Conservation (phyloP, 345 rosid species). For the Atalantia buxifolia region DNA sequence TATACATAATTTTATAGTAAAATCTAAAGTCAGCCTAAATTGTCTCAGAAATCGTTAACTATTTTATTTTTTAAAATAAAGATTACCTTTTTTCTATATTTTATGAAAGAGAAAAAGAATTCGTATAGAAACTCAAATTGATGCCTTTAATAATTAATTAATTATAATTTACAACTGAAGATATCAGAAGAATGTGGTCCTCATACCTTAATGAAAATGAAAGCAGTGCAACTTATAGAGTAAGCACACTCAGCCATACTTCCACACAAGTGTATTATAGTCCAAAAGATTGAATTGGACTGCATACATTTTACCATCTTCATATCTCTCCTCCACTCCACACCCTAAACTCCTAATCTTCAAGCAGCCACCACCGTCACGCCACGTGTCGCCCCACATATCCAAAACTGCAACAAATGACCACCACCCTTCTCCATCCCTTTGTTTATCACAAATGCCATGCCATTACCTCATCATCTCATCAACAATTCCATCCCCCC, state of each 20-base stretch:
- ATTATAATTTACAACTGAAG: too few relatives aligned
- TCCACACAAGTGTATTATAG: not conserved
- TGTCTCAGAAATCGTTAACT: too few relatives aligned
- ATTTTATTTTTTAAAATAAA: too few relatives aligned
- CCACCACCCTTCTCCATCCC: constrained; percentile 67
- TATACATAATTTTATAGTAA: too few relatives aligned
- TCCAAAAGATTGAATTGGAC: not conserved
- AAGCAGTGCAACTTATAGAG: too few relatives aligned
- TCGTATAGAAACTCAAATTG: too few relatives aligned
- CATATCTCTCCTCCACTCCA: constrained; percentile 17
- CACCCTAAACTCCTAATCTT: constrained; percentile 65
- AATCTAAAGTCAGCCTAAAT: fast-evolving
- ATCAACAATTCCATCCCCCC: constrained; percentile 39
- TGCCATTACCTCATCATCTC: constrained; percentile 31
- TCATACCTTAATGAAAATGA: too few relatives aligned
- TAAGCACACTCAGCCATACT: not conserved
- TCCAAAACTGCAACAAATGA: constrained; percentile 36
- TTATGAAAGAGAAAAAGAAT: too few relatives aligned
- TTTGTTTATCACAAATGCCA: constrained; percentile 28
- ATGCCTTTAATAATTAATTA: too few relatives aligned
- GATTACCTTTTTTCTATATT: fast-evolving
- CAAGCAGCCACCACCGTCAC: constrained; percentile 21
- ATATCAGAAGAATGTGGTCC: too few relatives aligned
- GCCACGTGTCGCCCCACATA: constrained; percentile 57
- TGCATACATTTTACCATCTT: not conserved